Evolutionary conservation across 192 early-diverging fungal species (phyloP), one percentile per base, ranked within the genome.

Genomic region (Coemansia aciculifera): DNA sequence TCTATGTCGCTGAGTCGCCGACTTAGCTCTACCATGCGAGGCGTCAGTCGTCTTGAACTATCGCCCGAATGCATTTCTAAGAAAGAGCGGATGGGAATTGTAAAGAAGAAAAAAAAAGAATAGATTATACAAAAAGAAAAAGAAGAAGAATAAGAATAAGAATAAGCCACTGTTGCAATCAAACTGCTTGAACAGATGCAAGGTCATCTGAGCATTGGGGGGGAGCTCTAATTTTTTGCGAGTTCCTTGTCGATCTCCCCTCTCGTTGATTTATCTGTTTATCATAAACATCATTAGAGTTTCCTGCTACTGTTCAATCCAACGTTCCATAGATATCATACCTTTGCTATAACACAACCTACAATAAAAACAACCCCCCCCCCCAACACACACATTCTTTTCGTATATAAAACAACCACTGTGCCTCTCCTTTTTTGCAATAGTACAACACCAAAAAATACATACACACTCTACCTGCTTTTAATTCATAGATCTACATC

Each of bases 11-110:
- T 64, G 3, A 81, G 73, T 19, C 67, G 57, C 15, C 78, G 34
- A 44, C 73, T 81, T 17, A 81, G 78, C 66, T 81, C 78, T 15
- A 81, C 29, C 73, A 81, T 75, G 15, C 78, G 66, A 12, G 78
- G 73, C n/a, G 78, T 81, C 73, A 81, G 17, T 24, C 77, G 71
- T 12, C 52, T 48, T 21, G 19, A 48, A 19, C 32, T 49, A 10
- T 63, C n/a, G 12, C 49, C 11, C 1, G 31, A 8, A 10, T 48
- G 46, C 46, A 48, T 48, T 48, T 6, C 1, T 8, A 49, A 49
- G 9, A 21, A n/a, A 2, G 5, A 8, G 17, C 5, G n/a, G 51
- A 29, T 54, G 23, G 6, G 17, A 34, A 34, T 2, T 57, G 17
- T 12, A 57, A 15, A 56, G 17, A 52, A 29, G 3, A 29, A 24